Evolutionary conservation across 192 early-diverging fungal genomes (phyloP).

Genomic region (Coemansia sp.): DNA sequence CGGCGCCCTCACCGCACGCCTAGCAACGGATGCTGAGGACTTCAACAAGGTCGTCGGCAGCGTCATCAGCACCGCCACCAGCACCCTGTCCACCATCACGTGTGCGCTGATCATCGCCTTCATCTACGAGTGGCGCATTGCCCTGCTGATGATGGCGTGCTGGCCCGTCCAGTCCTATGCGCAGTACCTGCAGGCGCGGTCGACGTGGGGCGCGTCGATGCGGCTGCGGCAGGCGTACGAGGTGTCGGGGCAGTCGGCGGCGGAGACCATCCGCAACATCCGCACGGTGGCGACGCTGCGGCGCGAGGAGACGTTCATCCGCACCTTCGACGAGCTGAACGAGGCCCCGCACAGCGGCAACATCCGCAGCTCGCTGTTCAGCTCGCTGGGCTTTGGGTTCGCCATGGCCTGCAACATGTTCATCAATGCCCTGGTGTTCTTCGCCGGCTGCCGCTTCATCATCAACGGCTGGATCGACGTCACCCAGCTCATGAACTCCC

Average conservation of each 20-base stretch:
- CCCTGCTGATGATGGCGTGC: conserved; percentile 63
- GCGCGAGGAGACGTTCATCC: conserved; percentile 55
- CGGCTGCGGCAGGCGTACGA: conserved; percentile 67
- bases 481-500: conserved; percentile 25
- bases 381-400: conserved; percentile 57
- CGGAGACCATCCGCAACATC: conserved; percentile 83
- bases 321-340: conserved; percentile 54
- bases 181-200: conserved; percentile 63
- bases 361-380: conserved; percentile 34
- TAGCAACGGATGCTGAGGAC: conserved; percentile 69
- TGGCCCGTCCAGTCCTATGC: conserved; percentile 70
- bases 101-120: conserved; percentile 55
- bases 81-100: conserved; percentile 31
- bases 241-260: conserved; percentile 66
- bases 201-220: conserved; percentile 45
- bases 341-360: conserved; percentile 49
- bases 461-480: conserved; percentile 53
- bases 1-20: conserved; percentile 68
- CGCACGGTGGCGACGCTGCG: conserved; percentile 79
- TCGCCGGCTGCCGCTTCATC: conserved; percentile 56
- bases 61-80: conserved; percentile 33
- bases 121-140: conserved; percentile 58
- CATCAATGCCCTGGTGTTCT: conserved; percentile 61
- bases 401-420: conserved; percentile 59
- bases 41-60: conserved; percentile 52